Percentiles rank a stretch among this genome's conserved stretches.
phyloP scores from a whole-genome alignment of 352 stramenopile species.

The Globisporangium paroecandrum region DNA sequence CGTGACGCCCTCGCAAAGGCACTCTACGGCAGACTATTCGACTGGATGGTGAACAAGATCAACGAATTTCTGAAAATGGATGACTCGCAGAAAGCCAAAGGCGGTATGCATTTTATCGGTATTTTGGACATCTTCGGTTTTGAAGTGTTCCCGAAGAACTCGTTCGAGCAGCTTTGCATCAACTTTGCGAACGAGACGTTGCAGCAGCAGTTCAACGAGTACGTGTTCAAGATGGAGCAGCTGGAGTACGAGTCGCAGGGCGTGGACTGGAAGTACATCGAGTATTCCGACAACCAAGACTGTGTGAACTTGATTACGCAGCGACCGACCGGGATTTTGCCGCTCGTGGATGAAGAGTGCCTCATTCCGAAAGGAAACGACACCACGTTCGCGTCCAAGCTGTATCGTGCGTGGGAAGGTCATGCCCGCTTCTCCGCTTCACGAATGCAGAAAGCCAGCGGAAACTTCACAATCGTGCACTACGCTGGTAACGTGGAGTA shows the following conservation, averaged over 20 bases:
- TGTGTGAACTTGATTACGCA: constrained; percentile 90
- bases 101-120: constrained; percentile 74
- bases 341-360: constrained; percentile 88
- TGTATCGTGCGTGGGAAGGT: constrained; percentile 64
- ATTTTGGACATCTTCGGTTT: constrained; percentile 93
- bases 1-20: constrained; percentile 81
- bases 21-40: constrained; percentile 87
- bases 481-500: constrained; percentile 84
- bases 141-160: constrained; percentile 89
- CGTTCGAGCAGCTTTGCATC: constrained; percentile 90
- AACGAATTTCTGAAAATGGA: constrained; percentile 85
- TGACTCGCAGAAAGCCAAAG: constrained; percentile 62
- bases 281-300: constrained; percentile 86
- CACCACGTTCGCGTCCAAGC: constrained; percentile 75
- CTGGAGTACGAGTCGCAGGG: constrained; percentile 81
- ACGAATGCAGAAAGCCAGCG: constrained; percentile 69
- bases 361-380: constrained; percentile 84
- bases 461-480: constrained; percentile 76
- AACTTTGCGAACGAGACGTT: constrained; percentile 90
- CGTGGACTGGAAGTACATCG: constrained; percentile 83
- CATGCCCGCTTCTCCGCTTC: constrained; percentile 69
- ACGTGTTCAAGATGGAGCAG: constrained; percentile 87
- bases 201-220: constrained; percentile 88
- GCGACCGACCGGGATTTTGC: constrained; percentile 75
- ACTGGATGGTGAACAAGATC: constrained; percentile 87